phyloP scores from a whole-genome alignment of 306 rosid genomes.

The Sphenostylis stenocarpa region DNA sequence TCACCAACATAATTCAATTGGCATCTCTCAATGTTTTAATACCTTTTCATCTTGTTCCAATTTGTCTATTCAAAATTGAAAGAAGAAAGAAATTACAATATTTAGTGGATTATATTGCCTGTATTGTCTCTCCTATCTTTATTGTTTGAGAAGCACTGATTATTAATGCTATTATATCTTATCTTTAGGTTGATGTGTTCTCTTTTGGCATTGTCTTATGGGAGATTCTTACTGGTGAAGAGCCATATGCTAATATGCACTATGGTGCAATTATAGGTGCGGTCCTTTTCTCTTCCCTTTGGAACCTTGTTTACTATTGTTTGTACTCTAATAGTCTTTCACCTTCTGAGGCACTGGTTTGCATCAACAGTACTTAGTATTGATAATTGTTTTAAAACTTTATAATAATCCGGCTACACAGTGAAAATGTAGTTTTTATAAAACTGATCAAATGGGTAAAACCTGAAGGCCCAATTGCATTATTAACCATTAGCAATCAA shows the following conservation, averaged over 20 bases:
- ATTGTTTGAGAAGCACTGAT: background rate
- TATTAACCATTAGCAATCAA: background rate
- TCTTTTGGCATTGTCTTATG: conserved; percentile 90
- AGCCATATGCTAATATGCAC: conserved; percentile 97
- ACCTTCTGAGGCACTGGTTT: conserved; percentile 18
- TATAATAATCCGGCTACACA: background rate
- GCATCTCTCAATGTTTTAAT: background rate
- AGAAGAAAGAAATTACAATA: background rate
- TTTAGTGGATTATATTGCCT: conserved; percentile 6
- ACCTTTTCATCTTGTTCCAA: background rate
- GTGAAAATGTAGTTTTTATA: background rate
- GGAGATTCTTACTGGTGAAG: conserved; percentile 98
- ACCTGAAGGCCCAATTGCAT: background rate
- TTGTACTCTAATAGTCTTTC: background rate
- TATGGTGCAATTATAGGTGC: conserved; percentile 91
- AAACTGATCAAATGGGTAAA: background rate
- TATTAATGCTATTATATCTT: conserved; percentile 23
- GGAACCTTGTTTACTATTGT: conserved; percentile 3
- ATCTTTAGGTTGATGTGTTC: conserved; percentile 82
- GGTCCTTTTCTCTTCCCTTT: conserved; percentile 16
- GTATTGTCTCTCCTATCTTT: conserved; percentile 18
- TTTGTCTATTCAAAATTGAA: background rate
- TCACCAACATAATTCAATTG: conserved; percentile 11
- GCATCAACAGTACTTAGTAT: background rate
- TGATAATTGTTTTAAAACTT: background rate